phyloP scores from a whole-genome alignment of 805 yeast species.

The Teunomyces funiuensis region DNA sequence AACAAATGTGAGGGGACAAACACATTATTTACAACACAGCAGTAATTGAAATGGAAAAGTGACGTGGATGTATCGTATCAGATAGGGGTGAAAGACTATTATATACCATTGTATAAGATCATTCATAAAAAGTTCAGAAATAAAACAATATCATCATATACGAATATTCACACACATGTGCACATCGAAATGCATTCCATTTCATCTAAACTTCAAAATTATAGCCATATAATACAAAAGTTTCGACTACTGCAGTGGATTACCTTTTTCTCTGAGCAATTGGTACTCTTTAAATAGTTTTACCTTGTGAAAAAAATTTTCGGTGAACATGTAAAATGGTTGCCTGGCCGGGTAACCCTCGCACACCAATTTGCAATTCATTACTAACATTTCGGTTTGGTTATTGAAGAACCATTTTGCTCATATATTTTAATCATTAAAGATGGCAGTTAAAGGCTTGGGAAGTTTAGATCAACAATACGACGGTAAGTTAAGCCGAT shows the following conservation, averaged over 20 bases:
- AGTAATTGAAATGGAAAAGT: no score
- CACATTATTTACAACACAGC: no score
- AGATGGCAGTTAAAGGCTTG: constrained; percentile 79
- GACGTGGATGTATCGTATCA: constrained; percentile 46
- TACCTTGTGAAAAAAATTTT: neutral
- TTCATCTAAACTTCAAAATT: constrained; percentile 1
- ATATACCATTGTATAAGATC: constrained; percentile 8
- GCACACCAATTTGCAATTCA: neutral
- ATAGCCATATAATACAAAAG: constrained; percentile 3
- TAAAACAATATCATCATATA: constrained; percentile 10
- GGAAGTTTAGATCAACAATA: constrained; percentile 69
- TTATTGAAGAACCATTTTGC: neutral
- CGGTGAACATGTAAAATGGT: no score
- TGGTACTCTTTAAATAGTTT: neutral
- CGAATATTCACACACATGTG: neutral
- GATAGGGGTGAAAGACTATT: constrained; percentile 94
- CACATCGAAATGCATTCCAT: no score
- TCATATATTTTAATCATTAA: constrained; percentile 7
- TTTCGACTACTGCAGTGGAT: neutral
- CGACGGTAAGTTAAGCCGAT: constrained; percentile 47
- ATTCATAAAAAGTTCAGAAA: constrained; percentile 6
- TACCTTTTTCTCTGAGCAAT: neutral
- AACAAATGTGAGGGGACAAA: no score
- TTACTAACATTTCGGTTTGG: neutral
- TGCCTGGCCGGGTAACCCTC: constrained; percentile 5